phyloP scores from a whole-genome alignment of 1,284 basidiomycete genomes.

The Sanguinoderma infundibulare region DNA sequence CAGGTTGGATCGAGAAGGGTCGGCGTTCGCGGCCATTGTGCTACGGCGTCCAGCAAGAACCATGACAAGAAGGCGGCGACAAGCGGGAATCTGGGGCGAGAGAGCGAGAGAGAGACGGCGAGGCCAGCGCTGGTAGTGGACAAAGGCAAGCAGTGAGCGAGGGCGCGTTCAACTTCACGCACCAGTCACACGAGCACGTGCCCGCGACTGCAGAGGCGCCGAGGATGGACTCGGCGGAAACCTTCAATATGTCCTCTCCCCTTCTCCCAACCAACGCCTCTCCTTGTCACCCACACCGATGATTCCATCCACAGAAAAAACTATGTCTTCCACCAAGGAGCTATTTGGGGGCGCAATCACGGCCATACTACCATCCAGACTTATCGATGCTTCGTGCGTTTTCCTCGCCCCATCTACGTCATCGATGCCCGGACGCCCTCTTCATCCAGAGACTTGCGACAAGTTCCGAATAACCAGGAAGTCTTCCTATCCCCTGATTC shows the following conservation, averaged over 20 bases:
- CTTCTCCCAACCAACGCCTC: too few relatives aligned
- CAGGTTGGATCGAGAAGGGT: constrained; percentile 48
- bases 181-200: too few relatives aligned
- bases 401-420: constrained; percentile 12
- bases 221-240: too few relatives aligned
- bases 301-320: not conserved
- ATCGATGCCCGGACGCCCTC: constrained; percentile 1
- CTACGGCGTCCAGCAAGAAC: constrained; percentile 57
- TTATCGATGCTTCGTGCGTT: constrained; percentile 89
- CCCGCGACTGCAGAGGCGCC: constrained; percentile 6
- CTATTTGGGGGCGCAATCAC: constrained; percentile 87
- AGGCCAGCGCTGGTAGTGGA: constrained; percentile 11
- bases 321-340: constrained; percentile 38
- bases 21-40: constrained; percentile 60
- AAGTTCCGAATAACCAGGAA: constrained; percentile 98
- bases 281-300: not conserved
- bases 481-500: constrained; percentile 82
- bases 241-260: not conserved
- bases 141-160: too few relatives aligned
- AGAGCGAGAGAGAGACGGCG: not conserved
- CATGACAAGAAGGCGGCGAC: constrained; percentile 19
- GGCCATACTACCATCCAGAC: constrained; percentile 56
- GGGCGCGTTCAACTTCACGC: too few relatives aligned
- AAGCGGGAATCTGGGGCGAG: not conserved
- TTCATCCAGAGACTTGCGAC: constrained; percentile 75